A percentile compares a stretch with the other conserved stretches of the same genome.
Conservation (phyloP, 139 green algal genomes). For the Yamagishiella unicocca region DNA sequence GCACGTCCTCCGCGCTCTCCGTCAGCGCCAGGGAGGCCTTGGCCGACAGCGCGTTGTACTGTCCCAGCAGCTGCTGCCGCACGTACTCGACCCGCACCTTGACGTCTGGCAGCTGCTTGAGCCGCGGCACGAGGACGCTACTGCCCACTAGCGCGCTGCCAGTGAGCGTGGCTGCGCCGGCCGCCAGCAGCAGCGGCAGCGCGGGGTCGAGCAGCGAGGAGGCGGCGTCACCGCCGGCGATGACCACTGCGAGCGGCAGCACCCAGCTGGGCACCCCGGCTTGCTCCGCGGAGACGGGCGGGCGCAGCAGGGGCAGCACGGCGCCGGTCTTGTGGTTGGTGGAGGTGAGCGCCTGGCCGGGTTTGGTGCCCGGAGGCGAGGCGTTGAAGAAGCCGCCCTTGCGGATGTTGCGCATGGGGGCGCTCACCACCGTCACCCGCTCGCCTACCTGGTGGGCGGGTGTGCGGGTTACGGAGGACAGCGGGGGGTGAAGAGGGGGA, state of each 20-base stretch:
- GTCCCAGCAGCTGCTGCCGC: conserved; percentile 84
- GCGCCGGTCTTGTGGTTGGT: conserved; percentile 83
- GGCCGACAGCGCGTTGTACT: conserved; percentile 70
- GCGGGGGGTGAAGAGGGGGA: too few relatives aligned
- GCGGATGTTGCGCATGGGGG: conserved; percentile 60
- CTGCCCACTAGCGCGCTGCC: conserved; percentile 63
- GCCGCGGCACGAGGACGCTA: conserved; percentile 77
- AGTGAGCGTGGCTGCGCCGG: conserved; percentile 46
- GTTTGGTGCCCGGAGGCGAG: conserved; percentile 73
- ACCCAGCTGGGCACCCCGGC: conserved; percentile 78
- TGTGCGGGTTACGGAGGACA: too few relatives aligned
- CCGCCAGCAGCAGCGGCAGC: conserved; percentile 78
- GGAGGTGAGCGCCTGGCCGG: conserved; percentile 84
- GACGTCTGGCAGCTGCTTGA: conserved; percentile 84
- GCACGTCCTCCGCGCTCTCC: conserved; percentile 80
- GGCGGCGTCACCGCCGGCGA: conserved; percentile 83
- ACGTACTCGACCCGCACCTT: conserved; percentile 63
- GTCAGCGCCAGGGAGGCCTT: conserved; percentile 56
- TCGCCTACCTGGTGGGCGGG: conserved; percentile 65
- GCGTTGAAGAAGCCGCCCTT: conserved; percentile 67
- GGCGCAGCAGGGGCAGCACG: conserved; percentile 68
- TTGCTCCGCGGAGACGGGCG: conserved; percentile 59
- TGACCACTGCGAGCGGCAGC: conserved; percentile 73
- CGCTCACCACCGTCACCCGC: conserved; percentile 84
- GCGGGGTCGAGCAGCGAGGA: conserved; percentile 82